Base-by-base conservation (phyloP, 202 grass and related monocot genomes). In the Cymbopogon flexuosus region DNA sequence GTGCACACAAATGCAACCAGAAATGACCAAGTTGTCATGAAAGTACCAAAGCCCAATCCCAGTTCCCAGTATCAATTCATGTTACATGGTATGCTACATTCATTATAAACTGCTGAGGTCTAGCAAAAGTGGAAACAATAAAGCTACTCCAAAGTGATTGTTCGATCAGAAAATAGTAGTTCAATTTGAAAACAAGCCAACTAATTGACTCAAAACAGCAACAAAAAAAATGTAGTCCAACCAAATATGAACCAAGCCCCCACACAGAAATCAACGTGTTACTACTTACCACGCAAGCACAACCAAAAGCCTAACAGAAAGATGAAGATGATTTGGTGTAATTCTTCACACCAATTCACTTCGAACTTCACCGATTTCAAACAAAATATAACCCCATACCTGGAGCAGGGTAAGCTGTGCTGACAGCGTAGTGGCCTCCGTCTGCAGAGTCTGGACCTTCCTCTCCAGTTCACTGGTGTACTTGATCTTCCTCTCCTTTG, bases 391-490 rank as follows among this genome's bases (percentile, higher is more conserved):
- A 40, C 12, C 35, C 29, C 23, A 42, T 90, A 97, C 95, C 92
- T 97, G 95, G 52, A 97, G 89, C 82, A 93, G 86, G 0, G 95
- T 94, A 64, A 97, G 87, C 73, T 94, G 95, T 5, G 92, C 90
- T 73, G 95, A 97, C 35, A 94, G 79, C 11, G 95, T 94, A 62
- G 95, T 97, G 68, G 95, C 95, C 72, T 97, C 95, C 0, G 91
- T 94, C 90, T 94, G 94, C 77, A 97, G 88, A 36, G 94, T 97
- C 63, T 92, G 92, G 39, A 97, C 88, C 68, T 93, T 97, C 84
- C 84, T 90, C 83, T 97, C 94, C 37, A 97, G 79, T 70, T 97
- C 94, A 71, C 84, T 3, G 18, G 92, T 93, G 74, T 94, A 94
- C 71, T 88, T 91, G 76, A 86, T 84, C 88, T 97, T 97, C 86